These are phyloP conservation scores for Tetrapisispora nanseiensis DNA, from an alignment of 805 yeast genomes.

Conservation along the genomic window DNA sequence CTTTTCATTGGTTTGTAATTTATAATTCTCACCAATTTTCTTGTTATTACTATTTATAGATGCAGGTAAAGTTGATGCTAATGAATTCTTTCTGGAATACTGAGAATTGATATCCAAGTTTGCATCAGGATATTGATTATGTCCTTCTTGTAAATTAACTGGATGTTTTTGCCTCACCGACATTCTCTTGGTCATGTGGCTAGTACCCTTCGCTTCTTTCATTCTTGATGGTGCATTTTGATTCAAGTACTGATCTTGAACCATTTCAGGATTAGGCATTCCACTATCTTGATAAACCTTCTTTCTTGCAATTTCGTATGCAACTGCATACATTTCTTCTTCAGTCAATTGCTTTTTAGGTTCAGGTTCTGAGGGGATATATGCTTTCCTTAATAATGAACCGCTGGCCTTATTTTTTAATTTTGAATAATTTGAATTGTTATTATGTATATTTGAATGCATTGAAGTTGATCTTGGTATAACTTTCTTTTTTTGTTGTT, in stretches of 20 bases:
- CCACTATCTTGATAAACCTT: conserved; percentile 42
- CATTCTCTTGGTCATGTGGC: conserved; percentile 20
- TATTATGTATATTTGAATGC: not conserved
- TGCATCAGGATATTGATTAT: not conserved
- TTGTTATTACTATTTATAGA: not conserved
- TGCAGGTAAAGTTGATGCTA: not conserved
- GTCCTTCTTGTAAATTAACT: not conserved
- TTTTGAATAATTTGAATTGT: not conserved
- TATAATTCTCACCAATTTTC: not conserved
- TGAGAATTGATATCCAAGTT: not conserved
- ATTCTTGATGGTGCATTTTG: not conserved
- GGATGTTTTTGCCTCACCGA: conserved; percentile 10
- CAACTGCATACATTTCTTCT: conserved; percentile 46
- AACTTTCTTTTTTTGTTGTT: conserved; percentile 1
- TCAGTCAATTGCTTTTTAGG: conserved; percentile 11
- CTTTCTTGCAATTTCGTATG: conserved; percentile 45
- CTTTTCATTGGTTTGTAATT: not conserved
- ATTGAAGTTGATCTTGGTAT: not conserved
- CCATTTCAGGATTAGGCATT: conserved; percentile 5
- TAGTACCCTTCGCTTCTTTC: conserved; percentile 2
- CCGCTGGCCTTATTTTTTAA: not conserved
- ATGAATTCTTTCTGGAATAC: not conserved
- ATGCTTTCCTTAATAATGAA: not conserved
- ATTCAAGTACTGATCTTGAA: not conserved
- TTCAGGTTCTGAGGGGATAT: not conserved